Conservation (phyloP, 2,329 filamentous ascomycete species). For the Phialocephala subalpina region DNA sequence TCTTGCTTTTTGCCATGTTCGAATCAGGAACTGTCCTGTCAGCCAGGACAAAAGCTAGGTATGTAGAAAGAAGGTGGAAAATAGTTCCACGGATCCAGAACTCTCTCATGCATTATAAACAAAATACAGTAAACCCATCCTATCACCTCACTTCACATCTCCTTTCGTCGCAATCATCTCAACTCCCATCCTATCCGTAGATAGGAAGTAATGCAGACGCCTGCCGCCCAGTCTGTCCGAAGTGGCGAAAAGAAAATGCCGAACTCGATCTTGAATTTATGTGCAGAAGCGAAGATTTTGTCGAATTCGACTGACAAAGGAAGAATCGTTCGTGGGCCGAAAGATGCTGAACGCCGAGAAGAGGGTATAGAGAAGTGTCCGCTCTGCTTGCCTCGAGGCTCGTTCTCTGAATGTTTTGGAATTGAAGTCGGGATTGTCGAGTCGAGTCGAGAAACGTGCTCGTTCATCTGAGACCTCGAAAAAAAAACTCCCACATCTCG, state of each 20-base stretch:
- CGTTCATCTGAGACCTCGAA: not conserved
- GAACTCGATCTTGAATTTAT: conserved; percentile 19
- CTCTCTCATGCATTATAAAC: conserved; percentile 22
- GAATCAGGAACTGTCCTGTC: not conserved
- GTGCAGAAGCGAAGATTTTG: conserved; percentile 23
- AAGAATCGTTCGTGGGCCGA: not conserved
- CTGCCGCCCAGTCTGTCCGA: conserved; percentile 1
- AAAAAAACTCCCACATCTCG: not conserved
- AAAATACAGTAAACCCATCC: conserved; percentile 9
- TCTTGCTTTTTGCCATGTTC: not conserved
- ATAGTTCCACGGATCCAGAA: not conserved
- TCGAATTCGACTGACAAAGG: not conserved
- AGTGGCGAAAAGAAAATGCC: not conserved
- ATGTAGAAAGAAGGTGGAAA: not conserved
- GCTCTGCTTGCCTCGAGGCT: too few species aligned
- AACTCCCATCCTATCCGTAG: not conserved
- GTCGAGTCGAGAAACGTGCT: too few species aligned
- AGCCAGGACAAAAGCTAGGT: not conserved
- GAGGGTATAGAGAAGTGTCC: conserved; percentile 5
- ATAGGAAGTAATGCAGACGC: conserved; percentile 16
- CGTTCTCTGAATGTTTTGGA: too few species aligned
- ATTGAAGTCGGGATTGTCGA: too few species aligned
- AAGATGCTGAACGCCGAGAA: not conserved
- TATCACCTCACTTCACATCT: not conserved
- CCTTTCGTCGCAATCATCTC: not conserved